Conservation (phyloP, 1,139 yeast species). For the Debaryomycetaceae sp. region DNA sequence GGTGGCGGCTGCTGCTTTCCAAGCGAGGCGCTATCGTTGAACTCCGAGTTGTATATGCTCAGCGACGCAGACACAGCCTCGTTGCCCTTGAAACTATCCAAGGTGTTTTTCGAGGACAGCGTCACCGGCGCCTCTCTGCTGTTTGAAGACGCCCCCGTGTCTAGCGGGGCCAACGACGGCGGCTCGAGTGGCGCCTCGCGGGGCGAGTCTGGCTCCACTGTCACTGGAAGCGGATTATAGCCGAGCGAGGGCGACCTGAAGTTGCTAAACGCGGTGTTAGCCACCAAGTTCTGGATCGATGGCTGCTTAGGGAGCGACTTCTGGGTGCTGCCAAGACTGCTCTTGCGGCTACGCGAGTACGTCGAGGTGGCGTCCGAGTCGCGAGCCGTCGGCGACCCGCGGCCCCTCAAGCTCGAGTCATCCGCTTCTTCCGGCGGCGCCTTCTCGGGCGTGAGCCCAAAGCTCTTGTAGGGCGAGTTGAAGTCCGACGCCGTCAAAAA, state of each 20-base stretch:
- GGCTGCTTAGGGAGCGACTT: conserved; percentile 13
- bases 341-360: conserved; percentile 1
- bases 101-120: too few species aligned
- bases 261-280: conserved; percentile 41
- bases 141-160: too few species aligned
- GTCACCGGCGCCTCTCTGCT: too few species aligned
- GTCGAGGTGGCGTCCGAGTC: conserved; percentile 3
- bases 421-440: not conserved
- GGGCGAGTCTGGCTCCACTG: too few species aligned
- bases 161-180: too few species aligned
- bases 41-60: conserved; percentile 4
- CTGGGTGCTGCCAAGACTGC: conserved; percentile 8
- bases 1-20: not conserved
- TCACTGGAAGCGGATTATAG: not conserved
- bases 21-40: not conserved
- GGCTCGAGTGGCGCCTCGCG: conserved; percentile 1
- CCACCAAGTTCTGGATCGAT: conserved; percentile 28
- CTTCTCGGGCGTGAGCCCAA: not conserved
- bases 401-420: conserved; percentile 3
- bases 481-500: conserved; percentile 41
- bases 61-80: conserved; percentile 6
- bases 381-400: conserved; percentile 3
- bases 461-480: conserved; percentile 3
- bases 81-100: conserved; percentile 4
- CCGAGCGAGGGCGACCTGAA: conserved; percentile 22